Base-by-base conservation (phyloP, 225 moss, liverwort and hornwort genomes). In the Polytrichum commune region DNA sequence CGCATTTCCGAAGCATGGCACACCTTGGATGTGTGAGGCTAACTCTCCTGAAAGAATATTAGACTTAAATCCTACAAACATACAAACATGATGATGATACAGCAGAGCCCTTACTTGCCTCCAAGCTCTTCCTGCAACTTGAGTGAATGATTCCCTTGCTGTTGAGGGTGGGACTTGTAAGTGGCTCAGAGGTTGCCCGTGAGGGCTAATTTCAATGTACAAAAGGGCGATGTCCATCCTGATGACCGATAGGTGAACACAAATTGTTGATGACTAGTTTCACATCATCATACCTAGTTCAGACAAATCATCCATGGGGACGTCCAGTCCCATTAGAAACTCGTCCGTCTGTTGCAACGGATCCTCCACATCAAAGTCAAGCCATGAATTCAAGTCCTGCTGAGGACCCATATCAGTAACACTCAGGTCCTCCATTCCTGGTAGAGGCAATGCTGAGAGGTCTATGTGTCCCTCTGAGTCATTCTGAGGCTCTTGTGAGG, bases 231-330 rank as follows among this genome's bases (percentile, higher is more conserved):
- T 73, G 64, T 70, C 28, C 77, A 63, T 67, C 60, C 64, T 77
- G 68, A 80, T 66, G 66, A 73, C 80, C 68, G 62, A 57, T 69
- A 24, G 53, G 67, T 63, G 69, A 68, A 71, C 60, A 55, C 53
- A 66, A 70, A 60, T 65, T 54, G 27, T 69, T 58, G 70, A 73
- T 20, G 54, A 66, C 69, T 55, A 22, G 16, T 46, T 5, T 91
- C 83, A 98, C 83, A 95, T 87, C 93, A 98, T 98, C 93, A 98
- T 85, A 74, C 87, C 85, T 66, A 98, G 81, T 77, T 93, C 95
- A 26, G 95, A 80, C 64, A 98, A 74, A 80, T 98, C 98, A 78
- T 98, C 98, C 98, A 95, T 98, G 22, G 98, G 98, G 70, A 95
- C 90, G 75, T 95, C 89, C 76, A 98, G 82, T 60, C 98, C 98